Evolutionary conservation across 495 filamentous ascomycete genomes (phyloP), one percentile per base, ranked within the genome.

Genomic region (Xylaria grammica): DNA sequence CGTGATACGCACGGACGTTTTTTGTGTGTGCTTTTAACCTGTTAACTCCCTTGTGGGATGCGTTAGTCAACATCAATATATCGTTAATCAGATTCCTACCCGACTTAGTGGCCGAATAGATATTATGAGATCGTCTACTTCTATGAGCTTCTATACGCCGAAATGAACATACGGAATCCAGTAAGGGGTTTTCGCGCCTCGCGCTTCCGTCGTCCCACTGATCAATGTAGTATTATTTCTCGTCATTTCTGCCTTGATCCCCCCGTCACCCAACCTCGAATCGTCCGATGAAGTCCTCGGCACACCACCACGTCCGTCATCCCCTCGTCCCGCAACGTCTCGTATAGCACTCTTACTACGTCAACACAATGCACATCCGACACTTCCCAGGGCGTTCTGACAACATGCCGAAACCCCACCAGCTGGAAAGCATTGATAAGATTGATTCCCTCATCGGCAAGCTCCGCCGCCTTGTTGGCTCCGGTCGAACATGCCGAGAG

Each of bases 401-500:
- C 56, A 8, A 78, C 72, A 46, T 78, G 74, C 4, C 70, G 70
- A 19, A 78, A 79, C 1, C 77, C 75, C 1, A 74, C 75, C 11
- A 79, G 67, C 22, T 77, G 74, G 51, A 72, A 75, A 11, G 70
- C 73, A 44, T 62, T 69, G n/a, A 70, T 65, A 15, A 79, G 67
- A 45, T 78, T 69, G 24, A 79, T 66, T 4, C 38, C 50, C 52
- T 80, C 75, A 34, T 80, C 74, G 1, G 58, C 34, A 13, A 78
- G 62, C 0, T 30, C 15, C 1, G 45, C 26, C 0, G 40, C 53
- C 10, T 58, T 10, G 46, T 72, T 75, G 4, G 63, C 57, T 3
- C 71, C 74, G 0, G 74, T 77, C 0, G 66, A 69, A 40, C 76
- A 79, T 3, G 78, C 77, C 1, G 78, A 79, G 9, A 81, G 70